phyloP scores from a whole-genome alignment of 73 alveolate genomes.

The Paramecium bursaria region DNA sequence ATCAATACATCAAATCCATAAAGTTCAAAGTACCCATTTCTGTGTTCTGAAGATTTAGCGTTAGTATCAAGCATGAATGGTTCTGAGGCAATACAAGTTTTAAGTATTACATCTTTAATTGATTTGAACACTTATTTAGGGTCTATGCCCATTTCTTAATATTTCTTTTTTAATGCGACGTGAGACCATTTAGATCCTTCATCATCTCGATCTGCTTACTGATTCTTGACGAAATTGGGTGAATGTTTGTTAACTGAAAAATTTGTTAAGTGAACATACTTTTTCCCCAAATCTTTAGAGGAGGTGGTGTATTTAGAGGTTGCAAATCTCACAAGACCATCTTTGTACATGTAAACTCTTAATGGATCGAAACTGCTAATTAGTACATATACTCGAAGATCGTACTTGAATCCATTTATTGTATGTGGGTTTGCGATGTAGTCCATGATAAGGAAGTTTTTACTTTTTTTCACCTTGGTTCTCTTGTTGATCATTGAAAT shows the following conservation, averaged over 20 bases:
- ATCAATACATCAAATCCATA: conserved; percentile 95
- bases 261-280: conserved; percentile 93
- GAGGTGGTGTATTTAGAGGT: conserved; percentile 82
- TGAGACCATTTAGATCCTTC: conserved; percentile 94
- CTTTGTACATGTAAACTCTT: conserved; percentile 88
- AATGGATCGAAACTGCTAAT: conserved; percentile 92
- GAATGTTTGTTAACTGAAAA: conserved; percentile 87
- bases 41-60: conserved; percentile 68
- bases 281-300: conserved; percentile 71
- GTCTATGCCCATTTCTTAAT: conserved; percentile 75
- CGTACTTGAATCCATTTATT: conserved; percentile 90
- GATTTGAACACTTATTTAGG: conserved; percentile 70
- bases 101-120: conserved; percentile 82
- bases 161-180: conserved; percentile 71
- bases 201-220: conserved; percentile 78
- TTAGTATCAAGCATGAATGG: conserved; percentile 76
- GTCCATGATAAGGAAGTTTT: conserved; percentile 74
- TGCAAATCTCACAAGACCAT: conserved; percentile 95
- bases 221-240: conserved; percentile 83
- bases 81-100: conserved; percentile 82
- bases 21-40: conserved; percentile 87
- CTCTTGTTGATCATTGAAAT: conserved; percentile 82
- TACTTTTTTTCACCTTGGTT: conserved; percentile 73
- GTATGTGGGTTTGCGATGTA: conserved; percentile 91
- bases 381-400: conserved; percentile 92